Conservation (phyloP, 805 yeast species). For the Metschnikowia corniflorae region DNA sequence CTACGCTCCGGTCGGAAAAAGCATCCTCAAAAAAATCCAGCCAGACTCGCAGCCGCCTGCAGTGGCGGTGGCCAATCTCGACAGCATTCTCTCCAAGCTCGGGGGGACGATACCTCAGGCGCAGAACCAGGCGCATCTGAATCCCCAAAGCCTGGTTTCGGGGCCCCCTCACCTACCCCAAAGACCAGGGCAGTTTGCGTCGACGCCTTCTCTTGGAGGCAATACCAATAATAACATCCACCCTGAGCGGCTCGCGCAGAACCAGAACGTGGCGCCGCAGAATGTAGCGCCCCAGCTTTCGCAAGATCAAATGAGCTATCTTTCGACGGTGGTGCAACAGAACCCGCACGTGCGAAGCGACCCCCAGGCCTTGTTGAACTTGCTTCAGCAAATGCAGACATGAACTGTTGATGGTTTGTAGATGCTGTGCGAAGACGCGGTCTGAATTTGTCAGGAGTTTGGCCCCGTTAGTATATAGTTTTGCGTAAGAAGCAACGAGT, state of each 20-base stretch:
- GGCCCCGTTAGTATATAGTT: no score
- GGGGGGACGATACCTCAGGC: background rate
- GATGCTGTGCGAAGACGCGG: no score
- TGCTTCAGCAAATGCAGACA: slow-evolving; percentile 16
- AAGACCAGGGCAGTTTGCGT: slow-evolving; percentile 3
- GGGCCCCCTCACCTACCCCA: slow-evolving; percentile 5
- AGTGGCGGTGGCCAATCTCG: slow-evolving; percentile 15
- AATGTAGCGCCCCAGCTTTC: slow-evolving; percentile 10
- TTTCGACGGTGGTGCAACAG: slow-evolving; percentile 16
- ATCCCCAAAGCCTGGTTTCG: background rate
- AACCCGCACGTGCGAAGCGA: slow-evolving; percentile 18
- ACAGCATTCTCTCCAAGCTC: slow-evolving; percentile 26
- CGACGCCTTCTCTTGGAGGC: background rate
- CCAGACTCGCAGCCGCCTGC: slow-evolving; percentile 1
- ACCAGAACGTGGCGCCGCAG: background rate
- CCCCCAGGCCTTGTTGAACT: slow-evolving; percentile 16
- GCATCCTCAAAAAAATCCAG: slow-evolving; percentile 20
- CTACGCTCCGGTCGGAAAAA: slow-evolving; percentile 25
- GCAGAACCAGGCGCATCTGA: background rate
- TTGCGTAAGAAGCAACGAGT: no score
- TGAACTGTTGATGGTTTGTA: background rate
- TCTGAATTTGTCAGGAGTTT: no score
- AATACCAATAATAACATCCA: background rate
- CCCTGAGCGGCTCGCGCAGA: background rate
- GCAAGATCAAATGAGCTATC: slow-evolving; percentile 14